phyloP scores from a whole-genome alignment of 192 early-diverging fungal genomes.

The Pecoramyces ruminantium region DNA sequence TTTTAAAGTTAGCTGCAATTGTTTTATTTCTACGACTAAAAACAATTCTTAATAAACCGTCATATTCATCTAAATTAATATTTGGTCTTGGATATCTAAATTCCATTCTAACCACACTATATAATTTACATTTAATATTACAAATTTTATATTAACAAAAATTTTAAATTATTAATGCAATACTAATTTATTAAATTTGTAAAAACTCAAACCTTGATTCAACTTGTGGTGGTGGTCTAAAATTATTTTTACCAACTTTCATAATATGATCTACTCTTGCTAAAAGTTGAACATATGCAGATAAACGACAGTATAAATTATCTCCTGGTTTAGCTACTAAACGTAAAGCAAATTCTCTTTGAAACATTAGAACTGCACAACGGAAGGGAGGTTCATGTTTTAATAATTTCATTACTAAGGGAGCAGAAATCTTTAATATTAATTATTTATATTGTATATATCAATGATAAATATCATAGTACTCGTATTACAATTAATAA shows the following conservation, averaged over 20 bases:
- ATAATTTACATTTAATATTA: no score
- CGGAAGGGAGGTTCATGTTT: slow-evolving; percentile 61
- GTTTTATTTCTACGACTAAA: slow-evolving; percentile 95
- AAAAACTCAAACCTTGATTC: slow-evolving; percentile 43
- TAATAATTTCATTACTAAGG: slow-evolving; percentile 87
- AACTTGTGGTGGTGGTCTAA: slow-evolving; percentile 91
- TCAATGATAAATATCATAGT: no score
- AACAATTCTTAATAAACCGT: slow-evolving; percentile 82
- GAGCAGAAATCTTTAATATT: slow-evolving; percentile 68
- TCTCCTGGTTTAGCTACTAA: slow-evolving; percentile 89
- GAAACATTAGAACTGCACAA: slow-evolving; percentile 95
- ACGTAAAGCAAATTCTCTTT: slow-evolving; percentile 92
- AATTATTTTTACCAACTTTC: slow-evolving; percentile 97
- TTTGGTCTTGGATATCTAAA: slow-evolving; percentile 86
- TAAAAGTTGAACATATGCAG: slow-evolving; percentile 85
- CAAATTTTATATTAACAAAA: no score
- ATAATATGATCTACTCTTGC: slow-evolving; percentile 90
- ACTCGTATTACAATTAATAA: no score
- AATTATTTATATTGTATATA: no score
- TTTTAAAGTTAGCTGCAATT: slow-evolving; percentile 76
- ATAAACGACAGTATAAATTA: slow-evolving; percentile 73
- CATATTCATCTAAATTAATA: slow-evolving; percentile 89
- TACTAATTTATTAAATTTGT: no score
- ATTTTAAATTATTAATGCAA: no score
- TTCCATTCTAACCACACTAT: slow-evolving; percentile 80